Conservation (phyloP, 164 flowering plant genomes). For the Platanus orientalis region DNA sequence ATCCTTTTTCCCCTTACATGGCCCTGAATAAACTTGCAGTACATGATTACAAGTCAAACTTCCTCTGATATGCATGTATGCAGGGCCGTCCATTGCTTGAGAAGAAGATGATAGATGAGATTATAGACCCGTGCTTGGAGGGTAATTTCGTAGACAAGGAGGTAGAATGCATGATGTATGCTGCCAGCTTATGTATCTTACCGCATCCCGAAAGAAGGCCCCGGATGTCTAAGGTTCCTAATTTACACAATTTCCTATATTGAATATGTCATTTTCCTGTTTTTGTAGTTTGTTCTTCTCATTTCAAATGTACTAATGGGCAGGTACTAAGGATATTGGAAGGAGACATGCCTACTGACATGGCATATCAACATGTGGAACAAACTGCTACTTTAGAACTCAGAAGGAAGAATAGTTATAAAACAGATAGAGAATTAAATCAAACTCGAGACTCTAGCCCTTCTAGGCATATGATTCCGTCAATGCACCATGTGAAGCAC, state of each 20-base stretch:
- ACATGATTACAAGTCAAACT: neutral
- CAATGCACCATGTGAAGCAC: slow-evolving; percentile 8
- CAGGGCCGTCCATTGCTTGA: slow-evolving; percentile 26
- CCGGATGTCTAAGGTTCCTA: slow-evolving; percentile 35
- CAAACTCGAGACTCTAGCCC: slow-evolving; percentile 7
- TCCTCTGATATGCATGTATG: neutral
- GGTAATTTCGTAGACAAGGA: slow-evolving; percentile 17
- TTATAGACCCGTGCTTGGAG: slow-evolving; percentile 29
- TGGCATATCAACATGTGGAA: slow-evolving; percentile 11
- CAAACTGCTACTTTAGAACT: neutral
- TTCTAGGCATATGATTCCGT: neutral
- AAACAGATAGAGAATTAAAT: neutral
- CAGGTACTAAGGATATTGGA: slow-evolving; percentile 33
- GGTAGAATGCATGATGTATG: slow-evolving; percentile 30
- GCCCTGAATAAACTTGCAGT: neutral
- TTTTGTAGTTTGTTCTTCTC: neutral
- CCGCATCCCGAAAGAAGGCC: slow-evolving; percentile 32
- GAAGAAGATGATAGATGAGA: slow-evolving; percentile 15
- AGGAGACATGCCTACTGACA: slow-evolving; percentile 25
- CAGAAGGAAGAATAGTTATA: slow-evolving; percentile 1
- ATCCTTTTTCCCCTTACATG: neutral
- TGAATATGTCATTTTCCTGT: neutral
- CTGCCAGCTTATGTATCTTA: slow-evolving; percentile 32
- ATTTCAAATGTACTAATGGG: slow-evolving; percentile 2
- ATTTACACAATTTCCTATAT: neutral